Evolutionary conservation across 208 protist genomes (phyloP).

Genomic region (Trypanosoma avium): DNA sequence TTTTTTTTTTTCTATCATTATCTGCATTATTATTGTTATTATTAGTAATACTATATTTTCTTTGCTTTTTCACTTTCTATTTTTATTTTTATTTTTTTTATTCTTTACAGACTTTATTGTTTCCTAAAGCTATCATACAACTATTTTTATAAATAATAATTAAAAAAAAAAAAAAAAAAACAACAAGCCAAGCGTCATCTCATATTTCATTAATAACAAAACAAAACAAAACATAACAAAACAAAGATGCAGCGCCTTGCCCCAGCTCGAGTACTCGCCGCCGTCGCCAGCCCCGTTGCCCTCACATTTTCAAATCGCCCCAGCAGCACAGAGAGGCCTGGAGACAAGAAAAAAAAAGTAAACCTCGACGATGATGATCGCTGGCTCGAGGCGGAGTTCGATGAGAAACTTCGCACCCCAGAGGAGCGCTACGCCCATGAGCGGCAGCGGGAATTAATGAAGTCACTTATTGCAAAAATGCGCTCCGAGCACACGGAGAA

Average conservation of each 20-base stretch:
- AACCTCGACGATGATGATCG: constrained; percentile 62
- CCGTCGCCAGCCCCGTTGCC: neutral
- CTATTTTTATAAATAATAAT: too few relatives aligned
- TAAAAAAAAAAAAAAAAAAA: neutral
- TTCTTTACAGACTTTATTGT: neutral
- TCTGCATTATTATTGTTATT: constrained; percentile 6
- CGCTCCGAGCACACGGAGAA: constrained; percentile 48
- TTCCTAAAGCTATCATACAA: neutral
- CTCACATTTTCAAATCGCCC: neutral
- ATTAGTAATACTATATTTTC: neutral
- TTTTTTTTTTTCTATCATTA: neutral
- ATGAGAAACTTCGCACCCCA: constrained; percentile 75
- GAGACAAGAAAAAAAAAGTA: constrained; percentile 50
- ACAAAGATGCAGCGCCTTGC: constrained; percentile 33
- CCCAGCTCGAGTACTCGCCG: neutral
- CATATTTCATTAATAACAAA: too few relatives aligned
- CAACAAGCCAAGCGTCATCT: too few relatives aligned
- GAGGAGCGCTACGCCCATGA: constrained; percentile 83
- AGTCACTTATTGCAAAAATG: constrained; percentile 48
- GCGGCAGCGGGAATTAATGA: constrained; percentile 58
- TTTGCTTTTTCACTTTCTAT: constrained; percentile 12
- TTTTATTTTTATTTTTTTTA: constrained; percentile 7
- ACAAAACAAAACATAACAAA: neutral
- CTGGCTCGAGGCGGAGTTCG: constrained; percentile 88
- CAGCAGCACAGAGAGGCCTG: constrained; percentile 18